Evolutionary conservation across 306 rosid species (phyloP), one percentile per base, ranked within the genome.

Genomic region (Quercus bicolor): DNA sequence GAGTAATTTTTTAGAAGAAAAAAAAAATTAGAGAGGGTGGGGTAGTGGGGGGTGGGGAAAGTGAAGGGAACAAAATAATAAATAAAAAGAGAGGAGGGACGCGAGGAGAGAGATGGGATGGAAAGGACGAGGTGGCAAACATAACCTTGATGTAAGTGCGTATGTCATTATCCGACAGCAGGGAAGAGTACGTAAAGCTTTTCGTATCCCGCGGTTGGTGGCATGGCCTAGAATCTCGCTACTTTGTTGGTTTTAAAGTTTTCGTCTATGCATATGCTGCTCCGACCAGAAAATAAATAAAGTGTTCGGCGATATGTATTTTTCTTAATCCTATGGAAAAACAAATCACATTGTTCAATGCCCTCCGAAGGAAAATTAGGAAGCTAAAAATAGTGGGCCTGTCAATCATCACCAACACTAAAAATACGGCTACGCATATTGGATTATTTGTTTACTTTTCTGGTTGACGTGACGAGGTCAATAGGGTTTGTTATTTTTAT

Each of bases 171-270:
- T 48, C 53, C 15, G 53, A 48, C 53, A 48, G 53, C 53, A 12
- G 53, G 53, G 53, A 48, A 68, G 0, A 54, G 6, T 64, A 29
- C 1, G 37, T 65, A 56, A 18, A 62, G 19, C 28, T 21, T 51
- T 19, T 48, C 19, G 56, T 77, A 34, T 56, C 74, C 10, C 5
- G 59, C 26, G 71, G 81, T 78, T 79, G 78, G 82, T 73, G 74
- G 78, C 78, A 73, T 79, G 82, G 78, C 74, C 82, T 51, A 31
- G 5, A 72, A 16, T 79, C 8, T 33, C 74, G 56, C 78, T 51
- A 72, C 57, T 56, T 43, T 57, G 18, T 28, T 40, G 48, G 37
- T 23, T 53, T 68, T 28, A 14, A 11, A 40, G 31, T 69, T 77
- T 23, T 48, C 53, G 16, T 1, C 16, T 48, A 13, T 48, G 16